Evolutionary conservation across 805 yeast species (phyloP), one percentile per base, ranked within the genome.

Genomic region (Maudiozyma serrabonitensis): DNA sequence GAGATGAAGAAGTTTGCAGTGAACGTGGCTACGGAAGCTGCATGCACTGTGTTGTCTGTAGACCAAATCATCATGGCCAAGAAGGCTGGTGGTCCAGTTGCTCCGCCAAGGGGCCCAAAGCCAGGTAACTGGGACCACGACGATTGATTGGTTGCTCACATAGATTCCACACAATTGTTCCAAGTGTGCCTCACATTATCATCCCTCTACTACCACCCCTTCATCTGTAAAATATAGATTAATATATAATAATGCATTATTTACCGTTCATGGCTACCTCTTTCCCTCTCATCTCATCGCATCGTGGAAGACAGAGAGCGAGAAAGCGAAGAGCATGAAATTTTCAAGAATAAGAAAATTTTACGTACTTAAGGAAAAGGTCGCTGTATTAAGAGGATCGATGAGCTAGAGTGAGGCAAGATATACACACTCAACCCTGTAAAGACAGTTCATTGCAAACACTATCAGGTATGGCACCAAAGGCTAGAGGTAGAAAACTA

Each of bases 31-130:
- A 89, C 96, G 3, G 98, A 93, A 57, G 96, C 97, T 45, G 95
- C 96, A 13, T 79, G 77, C 54, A 93, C 98, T 5, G 58, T 56
- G 25, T 47, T 56, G 25, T 82, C 95, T 25, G 93, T 93, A 46
- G 98, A 93, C 68, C 98, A 91, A 75, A 91, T 91, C 61, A 93
- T 91, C 65, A 93, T 91, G 93, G 98, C 99, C 43, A 91, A 91
- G 79, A 81, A 96, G 67, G 97, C 98, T 2, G 99, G 99, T 56
- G 99, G 99, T 21, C 99, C 99, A 45, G 82, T 74, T 32, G 82
- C 89, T 78, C 96, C 96, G 34, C 72, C 75, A 59, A 32, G 35
- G 13, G 95, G 86, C 63, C 84, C 83, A 57, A 81, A 81, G 68
- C 91, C 93, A 43, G 96, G 96, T 53, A 89, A 88, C 72, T 89